A percentile compares a stretch with the other conserved stretches of the same genome.
Evolutionary conservation across 2,329 filamentous ascomycete species (phyloP).

Genomic region (Gaeumannomyces sp.): DNA sequence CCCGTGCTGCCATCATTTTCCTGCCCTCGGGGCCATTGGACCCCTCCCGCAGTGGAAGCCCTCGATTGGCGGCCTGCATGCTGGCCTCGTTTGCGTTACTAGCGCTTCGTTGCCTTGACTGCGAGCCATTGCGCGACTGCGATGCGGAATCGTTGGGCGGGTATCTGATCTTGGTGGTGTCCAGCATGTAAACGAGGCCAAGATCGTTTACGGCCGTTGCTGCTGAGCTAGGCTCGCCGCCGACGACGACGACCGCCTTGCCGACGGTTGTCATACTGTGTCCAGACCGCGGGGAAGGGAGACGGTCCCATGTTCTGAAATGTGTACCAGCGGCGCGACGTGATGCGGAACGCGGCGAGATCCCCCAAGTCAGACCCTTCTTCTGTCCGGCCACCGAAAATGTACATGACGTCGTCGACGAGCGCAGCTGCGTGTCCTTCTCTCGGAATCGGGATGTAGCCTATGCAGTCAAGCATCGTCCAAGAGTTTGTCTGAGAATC

Average conservation of each 20-base stretch:
- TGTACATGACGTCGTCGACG: conserved; percentile 98
- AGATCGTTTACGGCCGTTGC: conserved; percentile 76
- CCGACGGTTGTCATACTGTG: conserved; percentile 97
- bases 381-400: conserved; percentile 93
- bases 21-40: conserved; percentile 47
- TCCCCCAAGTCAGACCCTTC: conserved; percentile 90
- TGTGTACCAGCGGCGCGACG: conserved; percentile 91
- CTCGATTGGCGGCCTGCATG: conserved; percentile 26
- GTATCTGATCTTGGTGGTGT: conserved; percentile 94
- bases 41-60: conserved; percentile 41
- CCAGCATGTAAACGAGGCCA: conserved; percentile 82
- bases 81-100: conserved; percentile 18
- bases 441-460: conserved; percentile 88
- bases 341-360: conserved; percentile 69
- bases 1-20: conserved; percentile 33
- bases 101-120: conserved; percentile 25
- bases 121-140: conserved; percentile 29
- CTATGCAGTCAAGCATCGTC: conserved; percentile 89
- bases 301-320: conserved; percentile 99
- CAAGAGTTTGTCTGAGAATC: conserved; percentile 78
- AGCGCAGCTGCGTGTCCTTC: conserved; percentile 92
- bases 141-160: conserved; percentile 64
- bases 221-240: conserved; percentile 88
- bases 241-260: conserved; percentile 87
- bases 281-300: conserved; percentile 83